Base-by-base conservation (phyloP, 352 stramenopile genomes). In the Phytophthora syringae region DNA sequence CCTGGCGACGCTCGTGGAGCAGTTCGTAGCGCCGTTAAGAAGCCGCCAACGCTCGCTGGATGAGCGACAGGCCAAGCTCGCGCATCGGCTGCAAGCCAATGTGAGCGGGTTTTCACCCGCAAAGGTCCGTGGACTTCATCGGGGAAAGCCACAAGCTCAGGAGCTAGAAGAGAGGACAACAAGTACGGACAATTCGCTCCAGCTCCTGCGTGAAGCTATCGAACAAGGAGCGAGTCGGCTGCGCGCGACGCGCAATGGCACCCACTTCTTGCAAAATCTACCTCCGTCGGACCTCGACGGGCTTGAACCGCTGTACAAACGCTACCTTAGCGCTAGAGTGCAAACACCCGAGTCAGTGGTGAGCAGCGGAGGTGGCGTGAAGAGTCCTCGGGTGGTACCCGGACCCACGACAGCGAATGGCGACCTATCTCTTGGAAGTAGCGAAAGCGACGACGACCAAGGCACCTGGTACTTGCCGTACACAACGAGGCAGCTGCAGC, bases 401-500 rank as follows among this genome's bases (percentile, higher is more conserved):
- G 53, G 32, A 7, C 37, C 39, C n/a, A 67, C 32, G 37, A 37
- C 48, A 7, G 30, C 25, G 1, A 2, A 53, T 24, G n/a, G 40
- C 18, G 48, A 49, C 3, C 11, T 16, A 4, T 4, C 44, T 28
- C 21, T 42, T 22, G 18, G 10, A 10, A 10, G 15, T 21, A 27
- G 1, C 28, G 51, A 67, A 20, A 30, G 32, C 34, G 57, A 59
- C 6, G 52, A 60, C 11, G 24, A 27, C 5, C 48, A 59, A 22
- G 43, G 21, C 12, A 36, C n/a, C 22, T 72, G 54, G 52, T 92
- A 93, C 43, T 50, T 93, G 42, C 77, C 82, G 9, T 93, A 93
- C 68, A 93, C 84, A 43, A 88, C 80, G 3, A 76, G 84, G 21
- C 62, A 74, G 21, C 65, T 72, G 21, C 79, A 92, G 40, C 70